Evolutionary conservation across 225 moss, liverwort and hornwort species (phyloP).

Genomic region (Sphagnum contortum): DNA sequence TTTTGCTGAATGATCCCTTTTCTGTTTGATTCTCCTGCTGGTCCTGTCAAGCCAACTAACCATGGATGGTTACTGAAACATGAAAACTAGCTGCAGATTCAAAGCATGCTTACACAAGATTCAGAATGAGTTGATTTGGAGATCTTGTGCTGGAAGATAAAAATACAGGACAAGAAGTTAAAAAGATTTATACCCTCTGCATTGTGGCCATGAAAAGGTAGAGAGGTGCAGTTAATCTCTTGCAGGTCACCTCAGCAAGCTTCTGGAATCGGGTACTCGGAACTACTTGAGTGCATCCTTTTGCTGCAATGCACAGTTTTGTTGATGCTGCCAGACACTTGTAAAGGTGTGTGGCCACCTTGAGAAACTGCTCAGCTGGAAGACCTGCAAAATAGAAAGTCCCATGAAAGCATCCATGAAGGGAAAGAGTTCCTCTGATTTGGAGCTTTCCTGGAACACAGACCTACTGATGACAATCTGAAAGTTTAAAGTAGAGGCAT

Average conservation of each 20-base stretch:
- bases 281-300: constrained; percentile 56
- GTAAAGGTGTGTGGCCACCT: constrained; percentile 60
- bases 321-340: constrained; percentile 75
- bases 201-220: constrained; percentile 73
- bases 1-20: constrained; percentile 47
- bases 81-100: no score
- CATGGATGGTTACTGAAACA: not conserved
- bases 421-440: no score
- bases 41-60: constrained; percentile 30
- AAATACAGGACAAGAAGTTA: no score
- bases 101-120: no score
- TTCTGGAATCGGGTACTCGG: constrained; percentile 63
- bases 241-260: constrained; percentile 77
- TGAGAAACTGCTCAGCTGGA: constrained; percentile 64
- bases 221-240: constrained; percentile 66
- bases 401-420: not conserved
- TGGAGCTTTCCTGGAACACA: no score
- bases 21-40: constrained; percentile 49
- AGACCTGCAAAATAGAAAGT: constrained; percentile 26
- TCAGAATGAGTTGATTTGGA: no score
- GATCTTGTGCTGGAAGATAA: no score
- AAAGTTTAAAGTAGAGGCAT: no score
- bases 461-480: no score
- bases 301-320: constrained; percentile 75
- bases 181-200: constrained; percentile 42